These are phyloP conservation scores for Curvularia sp. DNA, from an alignment of 2,329 filamentous ascomycete species.

Conservation along the genomic window DNA sequence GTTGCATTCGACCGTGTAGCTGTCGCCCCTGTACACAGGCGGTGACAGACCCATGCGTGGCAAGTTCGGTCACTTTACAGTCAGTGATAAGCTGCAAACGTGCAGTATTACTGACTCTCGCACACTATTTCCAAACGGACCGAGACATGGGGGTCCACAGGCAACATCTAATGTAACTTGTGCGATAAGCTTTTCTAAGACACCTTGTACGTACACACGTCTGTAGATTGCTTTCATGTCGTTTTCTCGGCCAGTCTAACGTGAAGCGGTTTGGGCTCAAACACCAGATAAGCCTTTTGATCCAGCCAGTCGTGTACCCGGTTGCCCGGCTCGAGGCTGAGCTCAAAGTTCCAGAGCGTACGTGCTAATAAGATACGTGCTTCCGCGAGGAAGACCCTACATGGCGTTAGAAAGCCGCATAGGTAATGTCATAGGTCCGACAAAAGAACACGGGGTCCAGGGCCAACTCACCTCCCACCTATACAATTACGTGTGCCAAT, in stretches of 20 bases:
- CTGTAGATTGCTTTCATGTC: not conserved
- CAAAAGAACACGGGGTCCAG: not conserved
- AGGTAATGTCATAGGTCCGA: not conserved
- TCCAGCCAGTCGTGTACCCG: constrained; percentile 1
- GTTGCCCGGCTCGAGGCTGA: not conserved
- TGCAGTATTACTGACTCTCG: no score
- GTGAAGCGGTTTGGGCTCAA: constrained; percentile 5
- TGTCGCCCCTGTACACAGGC: not conserved
- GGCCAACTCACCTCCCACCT: constrained; percentile 11
- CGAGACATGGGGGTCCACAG: not conserved
- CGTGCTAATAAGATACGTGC: constrained; percentile 4
- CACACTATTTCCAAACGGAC: not conserved
- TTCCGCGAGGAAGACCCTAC: constrained; percentile 7
- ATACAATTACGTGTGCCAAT: constrained; percentile 15
- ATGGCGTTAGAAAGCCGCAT: not conserved
- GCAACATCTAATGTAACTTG: not conserved
- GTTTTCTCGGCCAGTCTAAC: constrained; percentile 1
- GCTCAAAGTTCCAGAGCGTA: constrained; percentile 5
- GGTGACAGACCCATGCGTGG: not conserved
- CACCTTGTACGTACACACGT: no score
- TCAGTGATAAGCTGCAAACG: not conserved
- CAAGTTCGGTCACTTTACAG: not conserved
- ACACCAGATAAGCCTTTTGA: constrained; percentile 10
- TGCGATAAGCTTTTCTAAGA: not conserved
- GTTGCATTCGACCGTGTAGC: not conserved